Conservation (phyloP, 2,329 filamentous ascomycete genomes). For the Hypoxylon sp. region DNA sequence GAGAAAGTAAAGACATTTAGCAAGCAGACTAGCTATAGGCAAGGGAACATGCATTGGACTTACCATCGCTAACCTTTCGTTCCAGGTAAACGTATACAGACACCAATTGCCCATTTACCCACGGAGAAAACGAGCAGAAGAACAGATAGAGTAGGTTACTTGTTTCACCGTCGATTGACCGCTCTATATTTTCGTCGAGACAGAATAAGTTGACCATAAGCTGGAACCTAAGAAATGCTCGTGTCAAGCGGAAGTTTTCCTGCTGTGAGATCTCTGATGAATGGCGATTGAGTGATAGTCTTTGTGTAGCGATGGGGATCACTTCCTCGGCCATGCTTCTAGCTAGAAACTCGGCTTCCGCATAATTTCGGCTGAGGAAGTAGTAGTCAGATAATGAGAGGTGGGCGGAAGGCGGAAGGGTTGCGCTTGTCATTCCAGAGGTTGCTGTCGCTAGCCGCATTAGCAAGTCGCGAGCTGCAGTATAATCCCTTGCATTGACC, state of each 20-base stretch:
- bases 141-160: not conserved
- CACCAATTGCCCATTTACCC: constrained; percentile 11
- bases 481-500: not conserved
- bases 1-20: not conserved
- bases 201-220: constrained; percentile 16
- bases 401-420: not conserved
- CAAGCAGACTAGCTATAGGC: not conserved
- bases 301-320: not conserved
- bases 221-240: constrained; percentile 9
- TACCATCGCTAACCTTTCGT: not conserved
- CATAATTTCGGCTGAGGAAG: constrained; percentile 2
- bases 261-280: not conserved
- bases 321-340: not conserved
- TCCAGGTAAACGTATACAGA: constrained; percentile 5
- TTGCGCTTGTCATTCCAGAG: not conserved
- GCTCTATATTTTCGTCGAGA: not conserved
- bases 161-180: not conserved
- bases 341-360: not conserved
- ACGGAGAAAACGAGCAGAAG: constrained; percentile 11
- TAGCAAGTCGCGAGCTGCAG: not conserved
- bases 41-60: not conserved
- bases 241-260: constrained; percentile 1
- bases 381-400: constrained; percentile 3
- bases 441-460: not conserved
- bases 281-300: not conserved